These are phyloP conservation scores for Trametes villosa DNA, from an alignment of 768 basidiomycete genomes.

Conservation along the genomic window DNA sequence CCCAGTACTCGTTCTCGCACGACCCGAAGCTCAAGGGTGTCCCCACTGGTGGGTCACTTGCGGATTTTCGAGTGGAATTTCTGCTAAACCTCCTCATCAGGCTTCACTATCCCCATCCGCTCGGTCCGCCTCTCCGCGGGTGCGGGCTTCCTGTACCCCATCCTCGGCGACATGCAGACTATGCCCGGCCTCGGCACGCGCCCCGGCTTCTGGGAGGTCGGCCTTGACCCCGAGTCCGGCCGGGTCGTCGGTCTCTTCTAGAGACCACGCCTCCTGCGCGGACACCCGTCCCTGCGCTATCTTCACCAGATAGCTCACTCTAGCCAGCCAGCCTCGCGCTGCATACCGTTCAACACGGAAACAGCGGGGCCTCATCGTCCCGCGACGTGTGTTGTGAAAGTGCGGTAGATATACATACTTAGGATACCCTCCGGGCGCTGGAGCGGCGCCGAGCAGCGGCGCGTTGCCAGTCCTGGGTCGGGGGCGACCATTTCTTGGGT, in stretches of 20 bases:
- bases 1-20: slow-evolving; percentile 96
- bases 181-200: slow-evolving; percentile 96
- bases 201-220: slow-evolving; percentile 94
- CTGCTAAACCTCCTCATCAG: slow-evolving; percentile 39
- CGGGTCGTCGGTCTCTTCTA: slow-evolving; percentile 88
- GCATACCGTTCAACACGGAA: slow-evolving; percentile 47
- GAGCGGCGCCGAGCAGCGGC: slow-evolving; percentile 20
- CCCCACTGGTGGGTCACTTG: slow-evolving; percentile 61
- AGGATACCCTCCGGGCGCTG: slow-evolving; percentile 5
- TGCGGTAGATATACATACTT: slow-evolving; percentile 16
- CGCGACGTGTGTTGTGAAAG: slow-evolving; percentile 11
- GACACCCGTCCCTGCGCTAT: slow-evolving; percentile 24
- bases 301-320: slow-evolving; percentile 37
- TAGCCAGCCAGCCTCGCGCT: slow-evolving; percentile 33
- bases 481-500: too few relatives aligned
- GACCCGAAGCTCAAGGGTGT: slow-evolving; percentile 90
- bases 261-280: slow-evolving; percentile 6
- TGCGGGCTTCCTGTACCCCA: slow-evolving; percentile 94
- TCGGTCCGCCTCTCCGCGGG: slow-evolving; percentile 88
- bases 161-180: slow-evolving; percentile 96
- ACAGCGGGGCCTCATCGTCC: slow-evolving; percentile 22
- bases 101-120: slow-evolving; percentile 92
- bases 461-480: slow-evolving; percentile 2
- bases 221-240: slow-evolving; percentile 77
- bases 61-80: background rate